Percentiles rank a stretch among this genome's conserved stretches.
Conservation (phyloP, 176 grass and related monocot genomes). For the Triticum monococcum region DNA sequence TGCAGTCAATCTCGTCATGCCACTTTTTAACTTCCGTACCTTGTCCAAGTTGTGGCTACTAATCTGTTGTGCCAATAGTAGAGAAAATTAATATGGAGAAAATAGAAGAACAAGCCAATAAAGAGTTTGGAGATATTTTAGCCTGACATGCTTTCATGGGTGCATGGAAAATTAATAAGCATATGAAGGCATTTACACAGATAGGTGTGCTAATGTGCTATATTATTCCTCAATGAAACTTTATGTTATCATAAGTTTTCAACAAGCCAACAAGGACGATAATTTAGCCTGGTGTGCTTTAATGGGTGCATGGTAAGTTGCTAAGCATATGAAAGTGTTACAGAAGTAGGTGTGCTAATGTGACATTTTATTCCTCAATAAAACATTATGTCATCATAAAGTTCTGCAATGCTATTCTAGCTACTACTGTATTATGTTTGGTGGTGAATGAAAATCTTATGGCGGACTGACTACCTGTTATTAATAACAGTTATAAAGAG, state of each 20-base stretch:
- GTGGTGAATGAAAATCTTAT: not conserved
- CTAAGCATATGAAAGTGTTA: conserved; percentile 1
- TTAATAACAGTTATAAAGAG: not conserved
- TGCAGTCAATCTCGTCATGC: conserved; percentile 92
- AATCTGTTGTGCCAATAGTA: conserved; percentile 58
- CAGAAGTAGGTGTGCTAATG: not conserved
- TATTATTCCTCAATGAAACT: conserved; percentile 5
- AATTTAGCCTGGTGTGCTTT: not conserved
- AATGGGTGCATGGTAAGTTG: not conserved
- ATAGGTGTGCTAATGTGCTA: not conserved
- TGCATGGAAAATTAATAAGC: conserved; percentile 1
- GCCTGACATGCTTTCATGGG: not conserved
- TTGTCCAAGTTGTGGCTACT: conserved; percentile 98
- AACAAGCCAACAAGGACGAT: not conserved
- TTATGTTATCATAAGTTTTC: not conserved
- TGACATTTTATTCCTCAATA: not conserved
- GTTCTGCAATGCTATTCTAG: not conserved
- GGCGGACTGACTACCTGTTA: not conserved
- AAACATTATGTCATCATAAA: conserved; percentile 9
- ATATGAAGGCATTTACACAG: not conserved
- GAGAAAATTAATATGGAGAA: conserved; percentile 12
- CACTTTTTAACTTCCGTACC: conserved; percentile 95
- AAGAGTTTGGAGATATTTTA: conserved; percentile 13
- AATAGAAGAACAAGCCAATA: not conserved
- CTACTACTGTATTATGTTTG: not conserved